A percentile compares a stretch with the other conserved stretches of the same genome.
Evolutionary conservation across 2,329 filamentous ascomycete species (phyloP).

Genomic region (Penicillium paneum): DNA sequence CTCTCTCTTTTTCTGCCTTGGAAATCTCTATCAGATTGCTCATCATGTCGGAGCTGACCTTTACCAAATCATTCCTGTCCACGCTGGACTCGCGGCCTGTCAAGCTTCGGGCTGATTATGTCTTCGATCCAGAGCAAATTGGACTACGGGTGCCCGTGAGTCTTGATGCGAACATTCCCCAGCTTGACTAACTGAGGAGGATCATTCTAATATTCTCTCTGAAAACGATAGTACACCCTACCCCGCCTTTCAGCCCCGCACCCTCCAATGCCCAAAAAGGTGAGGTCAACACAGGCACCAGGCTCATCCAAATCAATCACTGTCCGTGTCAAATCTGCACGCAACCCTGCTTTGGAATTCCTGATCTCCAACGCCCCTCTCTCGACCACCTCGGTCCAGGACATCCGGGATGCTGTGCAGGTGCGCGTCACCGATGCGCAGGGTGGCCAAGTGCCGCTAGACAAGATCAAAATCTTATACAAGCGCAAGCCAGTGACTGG

Average conservation of each 20-base stretch:
- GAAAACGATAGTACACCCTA: slow-evolving; percentile 43
- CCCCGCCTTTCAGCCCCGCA: slow-evolving; percentile 46
- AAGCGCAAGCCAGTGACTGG: slow-evolving; percentile 84
- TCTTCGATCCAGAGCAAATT: slow-evolving; percentile 78
- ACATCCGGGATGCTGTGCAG: slow-evolving; percentile 70
- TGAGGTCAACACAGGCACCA: slow-evolving; percentile 31
- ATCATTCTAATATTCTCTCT: background rate
- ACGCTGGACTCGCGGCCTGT: slow-evolving; percentile 73
- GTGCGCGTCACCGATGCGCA: slow-evolving; percentile 54
- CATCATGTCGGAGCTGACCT: slow-evolving; percentile 75
- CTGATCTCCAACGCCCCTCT: slow-evolving; percentile 59
- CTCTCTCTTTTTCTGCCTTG: background rate
- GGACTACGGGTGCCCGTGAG: slow-evolving; percentile 73
- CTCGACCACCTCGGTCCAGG: slow-evolving; percentile 69
- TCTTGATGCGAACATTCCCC: background rate
- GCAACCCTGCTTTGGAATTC: slow-evolving; percentile 69
- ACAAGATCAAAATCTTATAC: slow-evolving; percentile 80
- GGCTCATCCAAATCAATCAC: slow-evolving; percentile 42
- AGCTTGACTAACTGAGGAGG: background rate
- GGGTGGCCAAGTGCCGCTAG: slow-evolving; percentile 42
- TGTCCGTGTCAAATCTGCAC: slow-evolving; percentile 54
- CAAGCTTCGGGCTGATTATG: slow-evolving; percentile 84
- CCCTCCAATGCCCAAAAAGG: slow-evolving; percentile 45
- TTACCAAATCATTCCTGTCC: slow-evolving; percentile 78
- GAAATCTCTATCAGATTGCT: background rate